Percentiles rank a stretch among this genome's conserved stretches.
Evolutionary conservation across 1,139 yeast genomes (phyloP).

Genomic region (Sugiyamaella grinbergsii): DNA sequence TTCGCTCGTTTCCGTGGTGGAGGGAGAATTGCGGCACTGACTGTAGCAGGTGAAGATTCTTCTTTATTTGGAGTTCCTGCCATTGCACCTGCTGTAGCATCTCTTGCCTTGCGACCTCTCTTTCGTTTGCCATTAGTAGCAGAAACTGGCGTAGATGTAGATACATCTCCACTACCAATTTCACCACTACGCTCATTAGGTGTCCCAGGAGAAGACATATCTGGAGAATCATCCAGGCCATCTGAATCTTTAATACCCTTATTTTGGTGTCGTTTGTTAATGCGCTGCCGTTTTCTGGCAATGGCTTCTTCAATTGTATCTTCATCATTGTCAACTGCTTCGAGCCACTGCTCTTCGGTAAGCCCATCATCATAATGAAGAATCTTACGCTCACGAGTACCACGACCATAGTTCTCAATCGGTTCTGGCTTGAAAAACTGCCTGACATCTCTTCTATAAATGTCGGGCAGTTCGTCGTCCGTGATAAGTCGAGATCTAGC

Average conservation of each 20-base stretch:
- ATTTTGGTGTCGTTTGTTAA: conserved; percentile 11
- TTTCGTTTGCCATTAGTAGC: conserved; percentile 27
- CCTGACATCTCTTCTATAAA: conserved; percentile 70
- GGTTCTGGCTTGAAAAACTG: conserved; percentile 53
- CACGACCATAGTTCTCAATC: conserved; percentile 58
- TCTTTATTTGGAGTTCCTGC: conserved; percentile 38
- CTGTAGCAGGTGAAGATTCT: conserved; percentile 43
- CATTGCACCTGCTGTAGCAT: conserved; percentile 32
- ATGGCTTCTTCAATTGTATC: conserved; percentile 70
- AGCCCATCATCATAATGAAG: conserved; percentile 89
- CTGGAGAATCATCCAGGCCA: conserved; percentile 17
- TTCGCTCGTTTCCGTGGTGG: conserved; percentile 40
- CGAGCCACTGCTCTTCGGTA: conserved; percentile 90
- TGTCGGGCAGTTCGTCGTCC: conserved; percentile 73
- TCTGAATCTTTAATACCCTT: not conserved
- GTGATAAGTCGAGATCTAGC: conserved; percentile 61
- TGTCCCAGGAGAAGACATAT: conserved; percentile 19
- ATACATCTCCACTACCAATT: conserved; percentile 1
- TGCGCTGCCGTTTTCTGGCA: conserved; percentile 57
- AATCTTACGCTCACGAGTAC: conserved; percentile 77
- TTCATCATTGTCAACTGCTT: conserved; percentile 70
- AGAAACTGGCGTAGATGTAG: conserved; percentile 11
- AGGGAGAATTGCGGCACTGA: conserved; percentile 13
- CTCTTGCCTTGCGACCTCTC: conserved; percentile 26
- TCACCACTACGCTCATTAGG: conserved; percentile 16